Conservation (phyloP, 1,284 basidiomycete species). For the Pseudozyma sp. region DNA sequence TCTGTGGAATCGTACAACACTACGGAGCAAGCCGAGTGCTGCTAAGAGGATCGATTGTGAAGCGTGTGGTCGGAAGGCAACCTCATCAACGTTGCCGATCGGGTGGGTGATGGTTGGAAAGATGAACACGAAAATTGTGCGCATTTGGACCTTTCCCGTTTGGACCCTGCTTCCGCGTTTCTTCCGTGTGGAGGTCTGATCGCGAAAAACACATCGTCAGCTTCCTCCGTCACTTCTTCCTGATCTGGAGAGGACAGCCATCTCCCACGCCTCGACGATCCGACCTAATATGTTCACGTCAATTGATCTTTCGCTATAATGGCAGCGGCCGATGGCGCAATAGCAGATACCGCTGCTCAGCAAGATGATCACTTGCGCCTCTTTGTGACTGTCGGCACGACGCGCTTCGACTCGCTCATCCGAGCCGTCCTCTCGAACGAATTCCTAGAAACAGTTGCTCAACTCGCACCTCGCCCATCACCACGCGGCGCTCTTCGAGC, state of each 20-base stretch:
- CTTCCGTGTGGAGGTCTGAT: not conserved
- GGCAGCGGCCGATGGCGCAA: not conserved
- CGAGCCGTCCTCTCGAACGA: slow-evolving; percentile 30
- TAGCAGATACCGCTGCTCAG: not conserved
- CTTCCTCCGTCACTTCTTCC: not conserved
- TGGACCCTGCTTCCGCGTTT: slow-evolving; percentile 16
- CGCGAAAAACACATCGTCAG: not conserved
- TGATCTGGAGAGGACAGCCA: too few species aligned
- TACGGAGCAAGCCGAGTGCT: too few species aligned
- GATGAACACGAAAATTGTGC: too few species aligned
- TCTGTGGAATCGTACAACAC: not conserved
- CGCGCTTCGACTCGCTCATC: slow-evolving; percentile 58
- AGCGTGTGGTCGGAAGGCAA: slow-evolving; percentile 1
- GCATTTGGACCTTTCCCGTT: not conserved
- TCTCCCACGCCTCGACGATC: not conserved
- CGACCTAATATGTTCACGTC: not conserved
- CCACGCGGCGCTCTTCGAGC: not conserved
- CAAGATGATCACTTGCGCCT: slow-evolving; percentile 13
- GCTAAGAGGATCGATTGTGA: too few species aligned
- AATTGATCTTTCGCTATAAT: slow-evolving; percentile 3
- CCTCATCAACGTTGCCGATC: too few species aligned
- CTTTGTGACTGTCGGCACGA: slow-evolving; percentile 62
- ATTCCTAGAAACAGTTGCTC: slow-evolving; percentile 31
- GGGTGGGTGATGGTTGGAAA: too few species aligned
- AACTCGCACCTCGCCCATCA: slow-evolving; percentile 13